These are phyloP conservation scores for Begonia loranthoides DNA, from an alignment of 306 rosid genomes.

Conservation along the genomic window DNA sequence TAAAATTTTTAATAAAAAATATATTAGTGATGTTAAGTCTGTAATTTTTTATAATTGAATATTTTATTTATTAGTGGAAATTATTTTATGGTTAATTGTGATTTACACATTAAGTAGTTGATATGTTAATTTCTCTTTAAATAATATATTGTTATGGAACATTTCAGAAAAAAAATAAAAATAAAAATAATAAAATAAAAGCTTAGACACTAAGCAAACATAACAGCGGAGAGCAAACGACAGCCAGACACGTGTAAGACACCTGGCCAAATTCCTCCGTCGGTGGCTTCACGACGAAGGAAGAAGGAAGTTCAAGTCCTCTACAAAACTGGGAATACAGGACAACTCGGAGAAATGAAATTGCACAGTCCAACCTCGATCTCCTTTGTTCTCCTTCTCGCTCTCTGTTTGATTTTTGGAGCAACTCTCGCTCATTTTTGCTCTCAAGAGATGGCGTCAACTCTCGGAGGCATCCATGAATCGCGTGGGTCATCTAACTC, in stretches of 20 bases:
- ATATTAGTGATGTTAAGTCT: too few species aligned
- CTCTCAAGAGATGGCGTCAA: constrained; percentile 25
- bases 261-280: neutral
- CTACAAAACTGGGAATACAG: neutral
- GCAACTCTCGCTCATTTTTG: constrained; percentile 1
- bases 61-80: too few species aligned
- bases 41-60: too few species aligned
- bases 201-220: too few species aligned
- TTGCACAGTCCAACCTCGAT: neutral
- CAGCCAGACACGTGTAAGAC: neutral
- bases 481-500: constrained; percentile 36
- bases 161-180: too few species aligned
- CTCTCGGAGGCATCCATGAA: constrained; percentile 37
- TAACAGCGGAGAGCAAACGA: neutral
- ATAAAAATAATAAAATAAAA: too few species aligned
- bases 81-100: too few species aligned
- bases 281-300: neutral
- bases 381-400: neutral
- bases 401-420: neutral
- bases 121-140: too few species aligned
- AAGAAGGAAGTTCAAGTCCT: neutral
- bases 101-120: too few species aligned
- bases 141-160: too few species aligned
- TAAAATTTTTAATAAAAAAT: too few species aligned
- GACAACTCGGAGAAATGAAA: neutral